phyloP scores from a whole-genome alignment of 2,329 filamentous ascomycete species.

The Sclerotinia trifoliorum region DNA sequence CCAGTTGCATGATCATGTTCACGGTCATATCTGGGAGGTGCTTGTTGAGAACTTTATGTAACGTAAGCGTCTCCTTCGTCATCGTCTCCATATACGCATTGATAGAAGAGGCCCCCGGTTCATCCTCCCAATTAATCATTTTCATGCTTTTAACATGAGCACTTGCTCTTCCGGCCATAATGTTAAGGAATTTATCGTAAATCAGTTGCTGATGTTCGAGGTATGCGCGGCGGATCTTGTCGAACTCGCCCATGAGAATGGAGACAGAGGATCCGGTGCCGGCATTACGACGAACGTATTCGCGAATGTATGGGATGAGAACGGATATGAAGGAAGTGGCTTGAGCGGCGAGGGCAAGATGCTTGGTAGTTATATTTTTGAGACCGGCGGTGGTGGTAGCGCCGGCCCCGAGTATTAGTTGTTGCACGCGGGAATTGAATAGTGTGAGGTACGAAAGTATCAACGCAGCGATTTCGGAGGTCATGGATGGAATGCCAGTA shows the following conservation, averaged over 20 bases:
- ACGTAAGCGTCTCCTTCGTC: slow-evolving; percentile 66
- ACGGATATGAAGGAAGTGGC: slow-evolving; percentile 84
- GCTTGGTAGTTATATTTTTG: slow-evolving; percentile 95
- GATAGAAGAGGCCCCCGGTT: slow-evolving; percentile 39
- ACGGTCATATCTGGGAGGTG: slow-evolving; percentile 65
- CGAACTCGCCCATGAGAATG: slow-evolving; percentile 49
- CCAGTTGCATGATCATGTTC: slow-evolving; percentile 66
- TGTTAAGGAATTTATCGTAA: slow-evolving; percentile 71
- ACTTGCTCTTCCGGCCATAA: slow-evolving; percentile 63
- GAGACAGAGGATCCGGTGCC: slow-evolving; percentile 52
- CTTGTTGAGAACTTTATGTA: slow-evolving; percentile 67
- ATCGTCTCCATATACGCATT: slow-evolving; percentile 70
- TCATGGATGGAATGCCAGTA: slow-evolving; percentile 83
- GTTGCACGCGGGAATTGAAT: slow-evolving; percentile 95
- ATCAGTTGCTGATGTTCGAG: slow-evolving; percentile 72
- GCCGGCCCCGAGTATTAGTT: slow-evolving; percentile 91
- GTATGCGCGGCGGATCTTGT: slow-evolving; percentile 36
- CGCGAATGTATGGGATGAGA: slow-evolving; percentile 83
- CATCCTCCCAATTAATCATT: slow-evolving; percentile 61
- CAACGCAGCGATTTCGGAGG: slow-evolving; percentile 73
- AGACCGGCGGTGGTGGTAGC: slow-evolving; percentile 85
- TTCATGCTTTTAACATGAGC: slow-evolving; percentile 63
- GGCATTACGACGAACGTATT: slow-evolving; percentile 79
- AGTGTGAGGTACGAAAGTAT: slow-evolving; percentile 85
- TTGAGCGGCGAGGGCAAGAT: slow-evolving; percentile 88